These are phyloP conservation scores for Medicago truncatula DNA, from an alignment of 306 rosid species.

Conservation along the genomic window DNA sequence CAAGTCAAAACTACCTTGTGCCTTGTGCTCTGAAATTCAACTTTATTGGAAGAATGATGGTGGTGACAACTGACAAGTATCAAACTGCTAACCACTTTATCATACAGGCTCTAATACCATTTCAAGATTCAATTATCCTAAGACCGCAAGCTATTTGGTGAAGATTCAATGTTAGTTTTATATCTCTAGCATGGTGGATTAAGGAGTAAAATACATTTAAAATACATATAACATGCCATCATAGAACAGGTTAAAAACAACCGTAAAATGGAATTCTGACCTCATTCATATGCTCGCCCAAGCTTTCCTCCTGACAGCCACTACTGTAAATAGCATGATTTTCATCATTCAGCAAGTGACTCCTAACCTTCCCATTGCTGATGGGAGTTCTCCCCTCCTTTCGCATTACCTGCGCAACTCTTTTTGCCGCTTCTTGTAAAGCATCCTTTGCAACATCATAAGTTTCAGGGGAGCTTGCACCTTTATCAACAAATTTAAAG, in stretches of 20 bases:
- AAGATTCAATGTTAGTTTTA: slow-evolving; percentile 32
- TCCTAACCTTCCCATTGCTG: slow-evolving; percentile 68
- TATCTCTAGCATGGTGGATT: slow-evolving; percentile 31
- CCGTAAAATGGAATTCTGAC: slow-evolving; percentile 53
- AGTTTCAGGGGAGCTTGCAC: slow-evolving; percentile 71
- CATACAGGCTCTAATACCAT: slow-evolving; percentile 8
- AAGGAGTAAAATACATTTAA: slow-evolving; percentile 21
- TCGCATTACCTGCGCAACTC: slow-evolving; percentile 64
- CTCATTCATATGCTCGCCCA: slow-evolving; percentile 72
- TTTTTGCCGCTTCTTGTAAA: slow-evolving; percentile 76
- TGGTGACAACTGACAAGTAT: background rate
- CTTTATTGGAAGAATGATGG: slow-evolving; percentile 5
- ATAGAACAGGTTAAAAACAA: slow-evolving; percentile 25
- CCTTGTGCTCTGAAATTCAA: slow-evolving; percentile 4
- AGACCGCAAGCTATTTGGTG: slow-evolving; percentile 11
- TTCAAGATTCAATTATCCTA: slow-evolving; percentile 25
- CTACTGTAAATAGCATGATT: slow-evolving; percentile 50
- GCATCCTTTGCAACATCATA: slow-evolving; percentile 72
- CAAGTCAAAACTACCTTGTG: slow-evolving; percentile 6
- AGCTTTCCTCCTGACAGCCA: slow-evolving; percentile 57
- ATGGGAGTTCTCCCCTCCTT: slow-evolving; percentile 57
- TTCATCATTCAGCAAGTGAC: slow-evolving; percentile 52
- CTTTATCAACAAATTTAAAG: slow-evolving; percentile 88
- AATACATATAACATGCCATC: slow-evolving; percentile 24
- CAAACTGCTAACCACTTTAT: slow-evolving; percentile 28